phyloP scores from a whole-genome alignment of 169 alveolate genomes.

The Fabrea salina region DNA sequence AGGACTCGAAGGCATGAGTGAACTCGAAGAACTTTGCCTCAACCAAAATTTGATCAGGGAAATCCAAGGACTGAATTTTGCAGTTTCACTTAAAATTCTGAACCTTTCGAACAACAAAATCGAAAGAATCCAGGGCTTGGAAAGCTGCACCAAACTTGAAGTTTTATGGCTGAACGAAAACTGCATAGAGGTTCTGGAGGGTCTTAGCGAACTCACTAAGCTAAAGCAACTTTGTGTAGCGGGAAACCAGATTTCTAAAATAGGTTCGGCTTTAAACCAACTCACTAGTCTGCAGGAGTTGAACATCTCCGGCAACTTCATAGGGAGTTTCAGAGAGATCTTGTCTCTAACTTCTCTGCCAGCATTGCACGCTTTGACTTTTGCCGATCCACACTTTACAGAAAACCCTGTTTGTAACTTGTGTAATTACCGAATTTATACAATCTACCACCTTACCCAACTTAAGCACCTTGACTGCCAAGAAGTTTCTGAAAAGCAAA shows the following conservation, averaged over 20 bases:
- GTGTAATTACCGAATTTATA: conserved; percentile 66
- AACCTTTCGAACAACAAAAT: neutral
- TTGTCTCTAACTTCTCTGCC: conserved; percentile 55
- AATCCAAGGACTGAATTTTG: neutral
- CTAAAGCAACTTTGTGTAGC: neutral
- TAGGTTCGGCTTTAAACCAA: neutral
- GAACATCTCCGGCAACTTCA: conserved; percentile 54
- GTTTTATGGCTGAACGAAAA: conserved; percentile 28
- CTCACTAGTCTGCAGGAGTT: conserved; percentile 35
- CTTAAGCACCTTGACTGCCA: conserved; percentile 60
- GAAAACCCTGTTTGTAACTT: conserved; percentile 78
- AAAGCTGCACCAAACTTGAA: neutral
- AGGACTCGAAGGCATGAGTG: neutral
- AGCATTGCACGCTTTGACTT: conserved; percentile 43
- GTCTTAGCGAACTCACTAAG: neutral
- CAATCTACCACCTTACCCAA: conserved; percentile 66
- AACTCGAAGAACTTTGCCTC: conserved; percentile 1
- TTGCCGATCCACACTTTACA: conserved; percentile 79
- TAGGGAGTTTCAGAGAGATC: conserved; percentile 65
- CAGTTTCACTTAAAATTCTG: neutral
- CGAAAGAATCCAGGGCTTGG: conserved; percentile 18
- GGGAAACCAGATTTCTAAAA: neutral
- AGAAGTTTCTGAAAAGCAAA: conserved; percentile 63
- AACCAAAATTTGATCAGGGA: neutral
- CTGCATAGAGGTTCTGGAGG: neutral